Evolutionary conservation across 192 early-diverging fungal species (phyloP), one percentile per base, ranked within the genome.

Genomic region (Lunasporangiospora selenospora): DNA sequence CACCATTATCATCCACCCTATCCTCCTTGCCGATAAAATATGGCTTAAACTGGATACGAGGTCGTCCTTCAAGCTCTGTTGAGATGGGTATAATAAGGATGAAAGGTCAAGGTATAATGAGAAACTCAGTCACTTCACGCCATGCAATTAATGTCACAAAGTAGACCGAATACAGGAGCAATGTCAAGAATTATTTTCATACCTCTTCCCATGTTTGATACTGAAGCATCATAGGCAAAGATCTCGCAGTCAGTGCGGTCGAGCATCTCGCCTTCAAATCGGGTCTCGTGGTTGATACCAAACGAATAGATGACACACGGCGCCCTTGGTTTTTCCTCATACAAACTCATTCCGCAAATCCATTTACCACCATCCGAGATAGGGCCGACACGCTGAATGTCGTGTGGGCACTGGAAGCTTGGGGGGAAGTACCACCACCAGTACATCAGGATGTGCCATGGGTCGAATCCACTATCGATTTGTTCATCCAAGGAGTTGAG

Each of bases 321-420:
- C 32, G 67, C n/a, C 5, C 67, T 51, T 9, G 67, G 58, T 38
- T 61, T 11, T 18, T 62, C 58, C 34, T 70, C 67, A 32, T 62
- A 70, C 13, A 70, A 33, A 26, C 58, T 55, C 67, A 70, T 55
- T 3, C 67, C 58, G 31, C 58, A 62, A 19, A 70, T 50, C 67
- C 58, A 62, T 26, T 70, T 62, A 26, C 67, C 67, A 51, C 67
- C 67, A 43, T 71, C 67, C 26, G 45, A 54, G 45, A 71, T 41
- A 24, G 58, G 67, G 50, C 67, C 67, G 21, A 71, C 67, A 16
- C 59, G 67, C 58, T 71, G 67, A 33, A 71, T 57, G 11, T 71
- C 67, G 26, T 55, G 52, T 13, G 67, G 67, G 46, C 59, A 71
- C 3, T 26, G 19, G 46, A 71, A 71, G 15, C 58, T n/a, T n/a